Conservation (phyloP, 768 basidiomycete genomes). For the Leccinum longicurvipes region DNA sequence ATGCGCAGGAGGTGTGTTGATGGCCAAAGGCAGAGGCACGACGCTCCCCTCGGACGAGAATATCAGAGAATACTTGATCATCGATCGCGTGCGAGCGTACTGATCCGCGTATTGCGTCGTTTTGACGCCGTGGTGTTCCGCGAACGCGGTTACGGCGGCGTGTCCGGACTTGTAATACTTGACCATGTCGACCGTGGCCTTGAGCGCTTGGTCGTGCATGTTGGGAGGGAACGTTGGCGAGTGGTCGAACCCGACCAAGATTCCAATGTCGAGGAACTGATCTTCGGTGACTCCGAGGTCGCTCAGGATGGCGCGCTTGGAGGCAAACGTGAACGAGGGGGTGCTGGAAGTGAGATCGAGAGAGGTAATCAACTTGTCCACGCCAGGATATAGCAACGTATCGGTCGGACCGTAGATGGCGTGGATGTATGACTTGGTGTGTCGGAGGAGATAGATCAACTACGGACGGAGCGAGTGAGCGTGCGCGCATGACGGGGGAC, state of each 20-base stretch:
- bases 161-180: slow-evolving; percentile 90
- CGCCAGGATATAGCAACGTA: slow-evolving; percentile 79
- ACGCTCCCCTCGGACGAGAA: slow-evolving; percentile 84
- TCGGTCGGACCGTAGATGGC: slow-evolving; percentile 91
- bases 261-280: slow-evolving; percentile 91
- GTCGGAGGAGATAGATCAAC: slow-evolving; percentile 94
- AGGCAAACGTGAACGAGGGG: slow-evolving; percentile 79
- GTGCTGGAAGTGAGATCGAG: slow-evolving; percentile 68
- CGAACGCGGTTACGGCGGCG: slow-evolving; percentile 69
- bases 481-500: background rate
- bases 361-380: slow-evolving; percentile 87
- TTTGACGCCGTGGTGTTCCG: slow-evolving; percentile 83
- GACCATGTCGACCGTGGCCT: slow-evolving; percentile 88
- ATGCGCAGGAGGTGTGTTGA: slow-evolving; percentile 47
- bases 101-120: slow-evolving; percentile 75
- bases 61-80: slow-evolving; percentile 90
- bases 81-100: slow-evolving; percentile 84
- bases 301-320: slow-evolving; percentile 70
- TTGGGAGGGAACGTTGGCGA: slow-evolving; percentile 80
- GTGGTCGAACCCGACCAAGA: slow-evolving; percentile 87
- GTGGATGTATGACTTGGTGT: slow-evolving; percentile 91
- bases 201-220: slow-evolving; percentile 74
- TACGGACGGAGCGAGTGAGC: slow-evolving; percentile 33
- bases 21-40: slow-evolving; percentile 73
- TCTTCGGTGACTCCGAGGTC: slow-evolving; percentile 72